Conservation (phyloP, 345 rosid species). For the Carallia pectinifolia region DNA sequence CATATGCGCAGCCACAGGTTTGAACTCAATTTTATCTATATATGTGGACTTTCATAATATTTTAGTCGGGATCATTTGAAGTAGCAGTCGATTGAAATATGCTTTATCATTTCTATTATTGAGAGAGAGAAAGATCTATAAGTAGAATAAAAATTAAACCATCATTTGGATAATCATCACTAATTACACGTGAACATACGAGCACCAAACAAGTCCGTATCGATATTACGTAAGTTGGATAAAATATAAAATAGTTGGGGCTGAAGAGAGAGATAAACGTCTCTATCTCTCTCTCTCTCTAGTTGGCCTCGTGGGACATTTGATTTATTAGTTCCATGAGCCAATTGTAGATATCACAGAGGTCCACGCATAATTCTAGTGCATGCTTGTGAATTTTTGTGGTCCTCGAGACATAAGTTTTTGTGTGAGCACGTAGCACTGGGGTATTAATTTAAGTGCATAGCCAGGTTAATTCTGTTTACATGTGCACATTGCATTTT, state of each 20-base stretch:
- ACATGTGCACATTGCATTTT: not conserved
- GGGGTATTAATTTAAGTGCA: not conserved
- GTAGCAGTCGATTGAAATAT: not conserved
- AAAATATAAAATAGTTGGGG: too few species aligned
- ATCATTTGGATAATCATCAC: too few species aligned
- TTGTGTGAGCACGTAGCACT: not conserved
- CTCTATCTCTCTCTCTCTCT: not conserved
- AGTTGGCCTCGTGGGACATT: not conserved
- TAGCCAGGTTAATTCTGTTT: not conserved
- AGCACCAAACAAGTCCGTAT: not conserved
- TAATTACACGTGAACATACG: too few species aligned
- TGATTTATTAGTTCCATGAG: not conserved
- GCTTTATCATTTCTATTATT: constrained; percentile 3
- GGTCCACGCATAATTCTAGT: constrained; percentile 1
- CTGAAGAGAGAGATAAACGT: not conserved
- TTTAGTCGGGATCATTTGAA: constrained; percentile 1
- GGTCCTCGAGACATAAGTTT: not conserved
- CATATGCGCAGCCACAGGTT: too few species aligned
- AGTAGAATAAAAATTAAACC: too few species aligned
- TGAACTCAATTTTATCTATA: too few species aligned
- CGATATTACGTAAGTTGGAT: not conserved
- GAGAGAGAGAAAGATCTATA: not conserved
- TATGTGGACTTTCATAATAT: too few species aligned
- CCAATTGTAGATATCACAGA: not conserved
- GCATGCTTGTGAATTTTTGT: not conserved